These are phyloP conservation scores for Fusarium sororula DNA, from an alignment of 2,329 filamentous ascomycete genomes.

Conservation along the genomic window DNA sequence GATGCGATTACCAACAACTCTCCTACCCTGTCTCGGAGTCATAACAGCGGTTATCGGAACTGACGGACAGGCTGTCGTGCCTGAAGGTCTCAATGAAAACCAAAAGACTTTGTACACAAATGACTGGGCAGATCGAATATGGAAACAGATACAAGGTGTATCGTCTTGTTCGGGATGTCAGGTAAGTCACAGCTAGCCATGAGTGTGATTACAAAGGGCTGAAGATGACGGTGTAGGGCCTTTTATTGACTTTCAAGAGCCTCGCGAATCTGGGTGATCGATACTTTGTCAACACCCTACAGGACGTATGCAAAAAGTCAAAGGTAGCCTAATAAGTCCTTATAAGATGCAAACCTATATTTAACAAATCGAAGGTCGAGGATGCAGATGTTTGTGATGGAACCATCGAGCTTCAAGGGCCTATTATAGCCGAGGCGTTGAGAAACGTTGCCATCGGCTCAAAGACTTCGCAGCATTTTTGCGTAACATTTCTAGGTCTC, in stretches of 20 bases:
- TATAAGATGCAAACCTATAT: background rate
- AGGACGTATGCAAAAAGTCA: slow-evolving; percentile 47
- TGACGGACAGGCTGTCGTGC: slow-evolving; percentile 2
- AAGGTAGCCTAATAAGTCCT: slow-evolving; percentile 35
- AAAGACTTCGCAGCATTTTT: slow-evolving; percentile 61
- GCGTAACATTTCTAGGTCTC: slow-evolving; percentile 62
- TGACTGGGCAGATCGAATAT: slow-evolving; percentile 29
- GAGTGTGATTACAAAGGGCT: background rate
- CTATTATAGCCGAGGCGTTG: slow-evolving; percentile 60
- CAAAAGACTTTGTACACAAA: slow-evolving; percentile 19
- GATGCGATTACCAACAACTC: slow-evolving; percentile 12
- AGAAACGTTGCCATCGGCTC: slow-evolving; percentile 58
- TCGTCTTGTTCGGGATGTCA: slow-evolving; percentile 39
- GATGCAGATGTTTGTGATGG: slow-evolving; percentile 66
- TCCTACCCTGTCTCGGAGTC: slow-evolving; percentile 18
- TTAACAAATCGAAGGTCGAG: slow-evolving; percentile 52
- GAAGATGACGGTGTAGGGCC: slow-evolving; percentile 30
- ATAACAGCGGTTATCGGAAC: slow-evolving; percentile 9
- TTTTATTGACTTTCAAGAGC: slow-evolving; percentile 54
- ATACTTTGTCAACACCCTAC: slow-evolving; percentile 48
- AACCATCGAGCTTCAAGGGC: slow-evolving; percentile 60
- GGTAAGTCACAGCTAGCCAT: background rate
- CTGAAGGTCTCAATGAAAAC: background rate
- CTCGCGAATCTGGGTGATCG: slow-evolving; percentile 54
- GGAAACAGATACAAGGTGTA: slow-evolving; percentile 22